Base-by-base conservation (phyloP, 169 alveolate species). In the Cryptosporidium canis region DNA sequence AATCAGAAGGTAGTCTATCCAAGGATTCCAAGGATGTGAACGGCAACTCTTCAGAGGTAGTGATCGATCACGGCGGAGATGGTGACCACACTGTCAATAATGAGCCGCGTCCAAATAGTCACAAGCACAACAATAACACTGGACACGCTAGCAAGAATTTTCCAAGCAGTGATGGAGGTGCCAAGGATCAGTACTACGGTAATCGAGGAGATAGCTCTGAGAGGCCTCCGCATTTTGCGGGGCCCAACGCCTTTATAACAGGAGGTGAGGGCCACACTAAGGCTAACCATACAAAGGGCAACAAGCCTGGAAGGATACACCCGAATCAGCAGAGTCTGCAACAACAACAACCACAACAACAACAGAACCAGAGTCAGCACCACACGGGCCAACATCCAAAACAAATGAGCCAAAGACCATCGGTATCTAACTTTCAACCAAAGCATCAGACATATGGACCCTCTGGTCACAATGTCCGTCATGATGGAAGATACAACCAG, bases 401-500 rank as follows among this genome's bases (percentile, higher is more conserved):
- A n/a, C 53, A 67, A 29, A 27, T 41, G 3, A 21, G 31, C 18
- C 48, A 70, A 24, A 47, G 47, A 55, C 64, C 33, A 16, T 11
- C 35, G 3, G 12, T 43, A 0, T 31, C 66, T 51, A 55, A 51
- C 39, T 41, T n/a, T 21, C 45, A 70, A 4, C 66, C 47, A 29
- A 61, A 61, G 45, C 68, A 61, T 44, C 67, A 70, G 43, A n/a
- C 68, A 29, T 31, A 70, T 29, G 33, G 35, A 16, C 39, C 67
- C 29, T 70, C 68, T 0, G 9, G 21, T 47, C 58, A 48, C 45
- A 16, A 18, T 14, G 18, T 39, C 67, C 41, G n/a, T 44, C 66
- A 41, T 14, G 51, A 51, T 8, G 58, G 47, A 1, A 45, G 67
- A 31, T 70, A 31, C 37, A 51, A 5, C 27, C 84, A 70, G 11